Evolutionary conservation across 2,329 filamentous ascomycete species (phyloP), one percentile per base, ranked within the genome.

Genomic region (Raffaelea deltoideospora): DNA sequence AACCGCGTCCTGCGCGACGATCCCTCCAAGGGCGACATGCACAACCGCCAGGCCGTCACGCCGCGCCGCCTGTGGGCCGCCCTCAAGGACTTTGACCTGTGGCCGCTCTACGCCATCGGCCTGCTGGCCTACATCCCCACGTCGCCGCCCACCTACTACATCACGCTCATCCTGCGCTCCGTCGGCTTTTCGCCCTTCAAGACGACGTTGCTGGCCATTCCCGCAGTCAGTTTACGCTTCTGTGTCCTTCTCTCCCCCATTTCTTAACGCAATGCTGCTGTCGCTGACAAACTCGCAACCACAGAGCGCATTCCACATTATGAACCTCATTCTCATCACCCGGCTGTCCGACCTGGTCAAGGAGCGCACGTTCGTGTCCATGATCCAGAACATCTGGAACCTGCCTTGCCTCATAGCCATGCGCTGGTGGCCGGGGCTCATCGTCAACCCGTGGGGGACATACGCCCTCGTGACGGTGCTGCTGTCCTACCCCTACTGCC

Each of bases 1-100:
- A 76, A 74, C 39, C 59, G 74, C 1, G 49, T 61, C 3, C 47
- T 60, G 10, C 63, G 72, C 3, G 72, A 77, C 32, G 72, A 74
- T 38, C 70, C 69, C 0, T 60, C 59, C 15, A 71, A 69, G 48
- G 65, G 64, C 27, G 61, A 63, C 34, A 72, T 76, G 65, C 66
- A 73, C 47, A 74, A 73, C 39, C 62, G 69, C 6, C 59, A 73
- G 47, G 62, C 63, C 1, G 56, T 75, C 33, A 69, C 65, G 0
- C 60, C 57, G 0, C 53, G 46, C 10, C 52, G 37, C 3, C 35
- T 44, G 14, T 40, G 35, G 35, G 33, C 34, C n/a, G 34, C 37
- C 10, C 27, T 46, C 13, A 30, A 22, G 11, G 43, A 44, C 34
- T 43, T 40, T 34, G 43, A 45, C 24, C 34, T 47, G 10, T 44